phyloP scores from a whole-genome alignment of 495 filamentous ascomycete species.

The Podospora pseudopauciseta region DNA sequence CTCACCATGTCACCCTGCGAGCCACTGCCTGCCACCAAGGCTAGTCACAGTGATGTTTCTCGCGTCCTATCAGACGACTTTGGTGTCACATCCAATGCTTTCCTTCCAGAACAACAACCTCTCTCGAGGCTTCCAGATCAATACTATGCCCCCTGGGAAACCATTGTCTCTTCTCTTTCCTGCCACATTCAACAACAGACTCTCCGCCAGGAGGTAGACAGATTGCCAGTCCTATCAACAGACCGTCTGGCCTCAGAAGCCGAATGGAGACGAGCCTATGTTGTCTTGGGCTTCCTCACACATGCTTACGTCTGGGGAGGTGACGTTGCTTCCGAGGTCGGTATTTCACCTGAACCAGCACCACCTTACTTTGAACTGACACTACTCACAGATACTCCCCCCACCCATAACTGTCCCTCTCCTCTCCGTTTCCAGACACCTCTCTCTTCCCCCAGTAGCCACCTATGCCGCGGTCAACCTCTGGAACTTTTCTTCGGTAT shows the following conservation, averaged over 20 bases:
- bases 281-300: constrained; percentile 69
- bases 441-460: constrained; percentile 71
- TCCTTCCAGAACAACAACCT: constrained; percentile 69
- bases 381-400: neutral
- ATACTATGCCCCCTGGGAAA: constrained; percentile 83
- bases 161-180: constrained; percentile 64
- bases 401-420: neutral
- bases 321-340: constrained; percentile 32
- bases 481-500: constrained; percentile 73
- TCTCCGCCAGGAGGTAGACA: constrained; percentile 61
- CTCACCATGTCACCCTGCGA: constrained; percentile 25
- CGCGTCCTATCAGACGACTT: constrained; percentile 19
- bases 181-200: constrained; percentile 61
- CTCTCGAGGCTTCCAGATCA: constrained; percentile 63
- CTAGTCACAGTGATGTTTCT: neutral
- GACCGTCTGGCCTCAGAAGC: constrained; percentile 57
- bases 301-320: constrained; percentile 77
- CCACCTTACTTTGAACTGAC: neutral
- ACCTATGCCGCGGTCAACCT: constrained; percentile 85
- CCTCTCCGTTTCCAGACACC: neutral
- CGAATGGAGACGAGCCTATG: constrained; percentile 81
- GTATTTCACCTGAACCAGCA: neutral
- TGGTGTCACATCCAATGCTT: constrained; percentile 54
- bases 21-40: neutral
- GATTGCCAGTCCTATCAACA: constrained; percentile 67